Conservation (phyloP, 1,139 yeast genomes). For the Nakaseomyces nivariensis region DNA sequence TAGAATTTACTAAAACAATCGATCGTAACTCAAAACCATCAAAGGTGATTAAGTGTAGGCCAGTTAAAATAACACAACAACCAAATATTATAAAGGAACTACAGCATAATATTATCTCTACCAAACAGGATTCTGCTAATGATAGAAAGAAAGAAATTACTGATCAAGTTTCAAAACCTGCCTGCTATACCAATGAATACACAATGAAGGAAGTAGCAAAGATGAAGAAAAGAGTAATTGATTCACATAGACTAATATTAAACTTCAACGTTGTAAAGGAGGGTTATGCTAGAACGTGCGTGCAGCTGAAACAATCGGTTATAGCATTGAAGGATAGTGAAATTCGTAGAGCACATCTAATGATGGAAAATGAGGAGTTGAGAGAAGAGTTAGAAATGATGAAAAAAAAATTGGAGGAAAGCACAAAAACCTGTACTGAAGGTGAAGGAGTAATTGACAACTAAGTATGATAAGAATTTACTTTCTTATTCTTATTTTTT, state of each 20-base stretch:
- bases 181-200: constrained; percentile 12
- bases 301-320: constrained; percentile 27
- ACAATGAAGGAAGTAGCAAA: constrained; percentile 20
- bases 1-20: too few species aligned
- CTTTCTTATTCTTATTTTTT: neutral
- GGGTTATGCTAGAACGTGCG: constrained; percentile 27
- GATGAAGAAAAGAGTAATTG: constrained; percentile 26
- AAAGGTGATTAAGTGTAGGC: too few species aligned
- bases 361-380: constrained; percentile 24
- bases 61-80: neutral
- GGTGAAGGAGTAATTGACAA: neutral
- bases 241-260: constrained; percentile 25
- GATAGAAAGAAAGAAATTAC: too few species aligned
- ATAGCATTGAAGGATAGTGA: constrained; percentile 30
- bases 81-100: neutral
- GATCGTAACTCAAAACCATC: too few species aligned
- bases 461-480: neutral
- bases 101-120: neutral
- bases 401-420: constrained; percentile 5
- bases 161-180: neutral
- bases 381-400: constrained; percentile 12
- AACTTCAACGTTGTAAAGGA: constrained; percentile 28
- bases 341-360: constrained; percentile 27
- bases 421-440: neutral
- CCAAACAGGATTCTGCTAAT: too few species aligned